Base-by-base conservation (phyloP, 148 eudicot genomes). In the Polygonum maritimum region DNA sequence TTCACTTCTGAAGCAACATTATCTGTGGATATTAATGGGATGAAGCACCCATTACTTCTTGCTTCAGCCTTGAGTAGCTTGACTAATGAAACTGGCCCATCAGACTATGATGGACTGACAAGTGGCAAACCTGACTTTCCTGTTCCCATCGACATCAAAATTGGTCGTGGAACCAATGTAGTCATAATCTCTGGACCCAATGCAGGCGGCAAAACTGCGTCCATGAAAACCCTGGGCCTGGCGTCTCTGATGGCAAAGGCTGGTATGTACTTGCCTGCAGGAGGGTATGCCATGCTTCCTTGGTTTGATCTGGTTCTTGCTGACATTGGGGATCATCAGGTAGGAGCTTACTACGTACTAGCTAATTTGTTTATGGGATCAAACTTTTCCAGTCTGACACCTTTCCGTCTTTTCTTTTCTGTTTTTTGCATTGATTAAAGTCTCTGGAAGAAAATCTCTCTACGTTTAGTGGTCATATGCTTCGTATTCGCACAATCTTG, bases 121-220 rank as follows among this genome's bases (percentile, higher is more conserved):
- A 75, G 69, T 73, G 77, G 75, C 74, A 57, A 75, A 58, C 79
- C 75, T 47, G 79, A 83, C 76, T 80, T 85, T 80, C 95, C 93
- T 74, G 93, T 94, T 77, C 97, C 98, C 33, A 83, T 94, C 80
- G 89, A 89, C 86, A 84, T 94, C 74, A 94, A 85, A 81, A 79
- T 92, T 80, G 82, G 83, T 73, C 63, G 73, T 77, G 85, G 84
- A 48, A 86, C 86, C 41, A 84, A 78, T 79, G 97, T 94, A 76
- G 92, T 94, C 54, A 92, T 94, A 65, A 90, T 94, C 76, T 94
- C 98, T 51, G 98, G 98, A 67, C 98, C 98, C 67, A 94, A 94
- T 77, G 94, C 97, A 8, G 98, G 98, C 78, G 98, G 98, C 35
- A 94, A 94, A 90, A 94, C 98, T 77, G 98, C 97, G 78, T 94